Conservation (phyloP, 1,139 yeast genomes). For the Taiozyma sp. region DNA sequence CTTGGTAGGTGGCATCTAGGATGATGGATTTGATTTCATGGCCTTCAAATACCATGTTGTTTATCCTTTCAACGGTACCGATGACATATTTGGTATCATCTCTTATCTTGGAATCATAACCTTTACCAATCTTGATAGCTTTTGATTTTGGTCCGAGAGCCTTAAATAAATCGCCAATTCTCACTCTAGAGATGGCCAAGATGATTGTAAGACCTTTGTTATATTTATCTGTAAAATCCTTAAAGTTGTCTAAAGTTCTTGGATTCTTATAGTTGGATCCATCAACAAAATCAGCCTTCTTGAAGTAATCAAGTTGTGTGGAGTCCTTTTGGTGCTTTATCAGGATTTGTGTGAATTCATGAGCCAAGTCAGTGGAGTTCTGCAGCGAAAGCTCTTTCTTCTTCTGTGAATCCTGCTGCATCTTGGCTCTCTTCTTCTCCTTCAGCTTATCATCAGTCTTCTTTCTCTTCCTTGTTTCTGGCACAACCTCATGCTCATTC, state of each 20-base stretch:
- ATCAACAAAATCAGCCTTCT: conserved; percentile 24
- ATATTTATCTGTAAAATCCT: conserved; percentile 24
- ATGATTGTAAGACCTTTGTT: conserved; percentile 24
- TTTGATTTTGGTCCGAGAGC: conserved; percentile 22
- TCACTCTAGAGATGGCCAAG: conserved; percentile 18
- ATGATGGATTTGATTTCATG: conserved; percentile 21
- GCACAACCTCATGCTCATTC: conserved; percentile 10
- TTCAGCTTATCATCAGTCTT: conserved; percentile 22
- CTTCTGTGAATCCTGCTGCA: conserved; percentile 19
- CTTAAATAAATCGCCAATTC: conserved; percentile 24
- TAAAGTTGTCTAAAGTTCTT: conserved; percentile 21
- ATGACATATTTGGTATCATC: conserved; percentile 22
- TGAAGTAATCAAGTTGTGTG: conserved; percentile 25
- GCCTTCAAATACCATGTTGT: conserved; percentile 13
- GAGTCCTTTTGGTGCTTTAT: conserved; percentile 17
- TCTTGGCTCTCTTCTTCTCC: conserved; percentile 22
- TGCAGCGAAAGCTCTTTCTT: conserved; percentile 15
- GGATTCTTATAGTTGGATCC: conserved; percentile 23
- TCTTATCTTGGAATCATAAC: conserved; percentile 21
- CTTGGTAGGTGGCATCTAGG: conserved; percentile 23
- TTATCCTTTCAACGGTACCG: conserved; percentile 23
- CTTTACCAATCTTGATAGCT: conserved; percentile 24
- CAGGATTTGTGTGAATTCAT: conserved; percentile 21
- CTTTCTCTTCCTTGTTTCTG: conserved; percentile 18
- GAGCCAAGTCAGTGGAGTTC: conserved; percentile 18